Percentiles rank a stretch among this genome's conserved stretches.
phyloP scores from a whole-genome alignment of 2,329 filamentous ascomycete genomes.

The Phialophora chinensis region DNA sequence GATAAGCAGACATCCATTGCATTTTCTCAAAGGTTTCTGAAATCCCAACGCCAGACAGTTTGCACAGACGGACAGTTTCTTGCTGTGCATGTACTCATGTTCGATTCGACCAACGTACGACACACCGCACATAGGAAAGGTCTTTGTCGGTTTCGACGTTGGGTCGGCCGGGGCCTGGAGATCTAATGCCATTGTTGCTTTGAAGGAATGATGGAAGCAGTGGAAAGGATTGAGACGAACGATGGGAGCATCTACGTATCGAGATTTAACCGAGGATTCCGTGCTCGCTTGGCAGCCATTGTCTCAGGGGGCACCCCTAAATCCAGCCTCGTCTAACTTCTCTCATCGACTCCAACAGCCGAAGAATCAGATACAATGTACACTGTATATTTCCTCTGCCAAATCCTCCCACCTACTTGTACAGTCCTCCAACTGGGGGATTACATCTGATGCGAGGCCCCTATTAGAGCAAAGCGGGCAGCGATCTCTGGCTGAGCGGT shows the following conservation, averaged over 20 bases:
- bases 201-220: background rate
- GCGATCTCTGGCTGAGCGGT: background rate
- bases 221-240: background rate
- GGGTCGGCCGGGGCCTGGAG: constrained; percentile 2
- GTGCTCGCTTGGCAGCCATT: background rate
- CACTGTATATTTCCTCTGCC: background rate
- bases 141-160: constrained; percentile 24
- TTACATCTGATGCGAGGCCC: background rate
- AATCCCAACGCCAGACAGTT: constrained; percentile 39
- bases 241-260: background rate
- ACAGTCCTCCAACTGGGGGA: too few species aligned
- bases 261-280: background rate
- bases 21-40: constrained; percentile 38
- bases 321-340: background rate
- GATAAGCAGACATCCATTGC: constrained; percentile 37
- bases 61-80: constrained; percentile 38
- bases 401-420: background rate
- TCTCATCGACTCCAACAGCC: background rate
- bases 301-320: background rate
- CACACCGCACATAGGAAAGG: constrained; percentile 34
- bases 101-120: constrained; percentile 36
- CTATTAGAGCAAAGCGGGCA: background rate
- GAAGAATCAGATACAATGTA: background rate
- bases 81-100: constrained; percentile 39
- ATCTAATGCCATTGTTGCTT: constrained; percentile 2